Base-by-base conservation (phyloP, 2,329 filamentous ascomycete genomes). In the Aspergillus jensenii region DNA sequence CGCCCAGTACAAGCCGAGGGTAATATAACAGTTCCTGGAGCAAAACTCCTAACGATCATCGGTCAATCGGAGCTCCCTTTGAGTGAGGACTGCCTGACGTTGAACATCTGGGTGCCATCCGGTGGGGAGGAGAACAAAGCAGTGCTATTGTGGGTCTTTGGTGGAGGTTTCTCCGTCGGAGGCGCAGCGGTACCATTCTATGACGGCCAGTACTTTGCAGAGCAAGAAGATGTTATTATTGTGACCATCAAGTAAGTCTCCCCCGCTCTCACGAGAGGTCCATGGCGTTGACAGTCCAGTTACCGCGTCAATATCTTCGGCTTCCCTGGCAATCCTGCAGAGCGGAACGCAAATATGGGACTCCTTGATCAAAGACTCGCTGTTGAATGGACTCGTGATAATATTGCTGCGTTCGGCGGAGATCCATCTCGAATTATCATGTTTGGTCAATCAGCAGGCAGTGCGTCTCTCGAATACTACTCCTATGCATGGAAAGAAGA, bases 261-360 rank as follows among this genome's bases (percentile, higher is more conserved):
- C 19, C 19, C 19, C 19, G 19, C 19, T 19, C 1, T 19, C 19
- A 3, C 19, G 19, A 19, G 2, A 19, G 17, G 11, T 43, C 40
- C 40, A 43, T 43, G n/a, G 17, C 17, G 17, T 3, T 43, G 40
- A 43, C 40, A 43, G 23, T 19, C 17, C 11, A 45, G 43, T 47
- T 59, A 59, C 27, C 56, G 56, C 21, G 25, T 59, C n/a, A 59
- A 56, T 27, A 51, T 52, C 19, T 57, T 61, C 9, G 53, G 59
- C 2, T 61, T 56, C 50, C 54, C 57, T 14, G 55, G 58, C 9
- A 55, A 55, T 12, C 53, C 59, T 15, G 48, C 53, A 44, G 17
- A 43, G 37, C 39, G 49, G 8, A 25, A 25, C 6, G 48, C 39
- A 41, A 61, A 61, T 23, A 41, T 59, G 8, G 59, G 59, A 17